Percentiles rank a stretch among this genome's conserved stretches.
These are phyloP conservation scores for Scutellaria galericulata DNA, from an alignment of 257 asterid genomes.

Conservation along the genomic window DNA sequence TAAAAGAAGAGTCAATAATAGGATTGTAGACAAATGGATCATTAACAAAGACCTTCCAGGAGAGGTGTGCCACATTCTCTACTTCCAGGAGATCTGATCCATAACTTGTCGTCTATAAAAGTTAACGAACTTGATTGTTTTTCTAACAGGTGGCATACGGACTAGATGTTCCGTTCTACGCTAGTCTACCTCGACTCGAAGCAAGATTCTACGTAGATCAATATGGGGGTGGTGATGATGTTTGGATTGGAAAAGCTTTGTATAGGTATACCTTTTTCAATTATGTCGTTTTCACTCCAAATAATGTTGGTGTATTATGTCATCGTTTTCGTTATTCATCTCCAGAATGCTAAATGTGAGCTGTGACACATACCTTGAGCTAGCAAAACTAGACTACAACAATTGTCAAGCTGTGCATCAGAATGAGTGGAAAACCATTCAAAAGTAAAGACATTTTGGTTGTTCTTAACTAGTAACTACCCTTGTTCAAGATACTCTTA, in stretches of 20 bases:
- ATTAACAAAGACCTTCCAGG: conserved; percentile 13
- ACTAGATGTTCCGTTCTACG: conserved; percentile 74
- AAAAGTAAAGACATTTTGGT: conserved; percentile 45
- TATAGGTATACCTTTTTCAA: conserved; percentile 50
- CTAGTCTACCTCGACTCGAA: conserved; percentile 69
- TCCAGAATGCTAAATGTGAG: conserved; percentile 71
- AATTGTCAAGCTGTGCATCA: conserved; percentile 64
- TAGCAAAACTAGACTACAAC: conserved; percentile 65
- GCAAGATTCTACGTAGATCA: conserved; percentile 68
- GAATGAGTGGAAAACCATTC: conserved; percentile 64
- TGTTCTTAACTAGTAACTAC: neutral
- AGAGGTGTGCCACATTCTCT: conserved; percentile 1
- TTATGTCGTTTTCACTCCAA: neutral
- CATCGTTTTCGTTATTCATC: neutral
- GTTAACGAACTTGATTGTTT: no score
- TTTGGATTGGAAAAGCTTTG: conserved; percentile 83
- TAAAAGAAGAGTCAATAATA: neutral
- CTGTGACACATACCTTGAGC: conserved; percentile 56
- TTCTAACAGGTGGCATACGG: conserved; percentile 61
- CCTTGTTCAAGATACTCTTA: no score
- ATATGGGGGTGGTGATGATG: conserved; percentile 72
- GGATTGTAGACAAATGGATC: conserved; percentile 16
- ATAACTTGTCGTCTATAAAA: no score
- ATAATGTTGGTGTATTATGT: neutral
- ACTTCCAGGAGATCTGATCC: no score